Percentiles rank a stretch among this genome's conserved stretches.
Conservation (phyloP, 2,329 filamentous ascomycete genomes). For the Thielaviopsis populi region DNA sequence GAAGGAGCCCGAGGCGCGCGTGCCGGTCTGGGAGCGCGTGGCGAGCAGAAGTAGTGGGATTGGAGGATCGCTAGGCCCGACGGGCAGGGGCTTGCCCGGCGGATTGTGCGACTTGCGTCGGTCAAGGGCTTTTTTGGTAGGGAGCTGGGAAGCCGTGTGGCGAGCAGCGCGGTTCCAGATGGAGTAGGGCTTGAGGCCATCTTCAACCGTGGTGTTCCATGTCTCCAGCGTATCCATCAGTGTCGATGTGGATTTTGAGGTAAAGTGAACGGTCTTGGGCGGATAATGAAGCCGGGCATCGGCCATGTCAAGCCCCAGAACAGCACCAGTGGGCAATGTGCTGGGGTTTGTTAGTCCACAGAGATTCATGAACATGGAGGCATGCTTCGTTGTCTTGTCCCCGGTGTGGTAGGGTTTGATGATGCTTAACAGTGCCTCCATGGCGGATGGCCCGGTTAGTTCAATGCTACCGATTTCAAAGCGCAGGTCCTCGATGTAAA, state of each 20-base stretch:
- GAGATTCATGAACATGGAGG: slow-evolving; percentile 36
- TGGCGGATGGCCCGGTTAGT: slow-evolving; percentile 53
- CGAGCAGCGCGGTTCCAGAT: slow-evolving; percentile 58
- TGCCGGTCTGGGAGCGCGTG: slow-evolving; percentile 33
- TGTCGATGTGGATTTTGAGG: slow-evolving; percentile 20
- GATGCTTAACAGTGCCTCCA: slow-evolving; percentile 58
- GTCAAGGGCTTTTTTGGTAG: slow-evolving; percentile 70
- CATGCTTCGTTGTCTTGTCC: slow-evolving; percentile 27
- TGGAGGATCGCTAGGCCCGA: slow-evolving; percentile 47
- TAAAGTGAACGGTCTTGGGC: slow-evolving; percentile 38
- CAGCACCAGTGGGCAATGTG: slow-evolving; percentile 50
- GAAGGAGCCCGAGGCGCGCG: slow-evolving; percentile 54
- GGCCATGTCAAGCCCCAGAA: slow-evolving; percentile 56
- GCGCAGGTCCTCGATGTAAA: slow-evolving; percentile 52
- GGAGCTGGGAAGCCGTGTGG: slow-evolving; percentile 46
- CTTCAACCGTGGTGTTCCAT: slow-evolving; percentile 47
- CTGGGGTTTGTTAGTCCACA: slow-evolving; percentile 50
- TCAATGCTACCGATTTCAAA: slow-evolving; percentile 51
- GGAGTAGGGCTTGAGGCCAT: slow-evolving; percentile 29
- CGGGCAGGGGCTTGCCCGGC: slow-evolving; percentile 47
- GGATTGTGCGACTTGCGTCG: slow-evolving; percentile 50
- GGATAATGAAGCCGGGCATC: slow-evolving; percentile 75
- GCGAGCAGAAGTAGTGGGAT: slow-evolving; percentile 65
- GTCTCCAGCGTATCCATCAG: slow-evolving; percentile 46
- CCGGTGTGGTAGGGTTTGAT: slow-evolving; percentile 37